Percentiles rank a stretch among this genome's conserved stretches.
These are phyloP conservation scores for Tardiomyces blankii DNA, from an alignment of 1,139 yeast species.

Conservation along the genomic window DNA sequence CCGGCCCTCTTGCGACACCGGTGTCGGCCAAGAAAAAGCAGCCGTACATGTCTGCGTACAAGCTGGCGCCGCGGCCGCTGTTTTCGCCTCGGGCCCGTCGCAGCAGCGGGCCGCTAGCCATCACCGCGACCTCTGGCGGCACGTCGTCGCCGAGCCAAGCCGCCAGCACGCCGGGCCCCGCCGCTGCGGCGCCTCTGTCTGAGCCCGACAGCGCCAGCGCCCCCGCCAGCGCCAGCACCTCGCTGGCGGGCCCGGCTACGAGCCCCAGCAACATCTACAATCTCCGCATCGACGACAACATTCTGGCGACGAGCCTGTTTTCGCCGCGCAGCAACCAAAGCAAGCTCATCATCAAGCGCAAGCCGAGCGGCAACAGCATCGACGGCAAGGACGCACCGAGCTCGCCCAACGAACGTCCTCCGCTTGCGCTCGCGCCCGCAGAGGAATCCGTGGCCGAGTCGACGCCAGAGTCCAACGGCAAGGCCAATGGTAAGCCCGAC, in stretches of 20 bases:
- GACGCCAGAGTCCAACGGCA: neutral
- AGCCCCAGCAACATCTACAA: neutral
- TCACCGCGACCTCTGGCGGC: neutral
- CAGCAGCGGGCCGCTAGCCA: neutral
- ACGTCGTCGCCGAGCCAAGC: neutral
- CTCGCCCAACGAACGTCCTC: too few relatives aligned
- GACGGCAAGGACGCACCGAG: neutral
- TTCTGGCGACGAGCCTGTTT: neutral
- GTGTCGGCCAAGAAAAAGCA: constrained; percentile 38
- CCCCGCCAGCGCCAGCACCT: neutral
- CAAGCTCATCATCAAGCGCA: neutral
- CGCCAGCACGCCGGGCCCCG: neutral
- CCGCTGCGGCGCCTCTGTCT: neutral
- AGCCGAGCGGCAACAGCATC: neutral
- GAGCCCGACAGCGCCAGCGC: neutral
- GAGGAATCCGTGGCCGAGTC: neutral
- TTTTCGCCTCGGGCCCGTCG: neutral
- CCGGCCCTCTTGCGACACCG: constrained; percentile 47
- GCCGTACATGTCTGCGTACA: constrained; percentile 51
- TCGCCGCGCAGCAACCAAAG: neutral
- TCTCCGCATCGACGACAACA: neutral
- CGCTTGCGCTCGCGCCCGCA: neutral
- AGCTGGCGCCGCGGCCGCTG: constrained; percentile 42
- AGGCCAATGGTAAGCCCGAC: neutral
- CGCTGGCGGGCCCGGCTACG: neutral